Conservation (phyloP, 306 rosid genomes). For the Fragaria vesca region DNA sequence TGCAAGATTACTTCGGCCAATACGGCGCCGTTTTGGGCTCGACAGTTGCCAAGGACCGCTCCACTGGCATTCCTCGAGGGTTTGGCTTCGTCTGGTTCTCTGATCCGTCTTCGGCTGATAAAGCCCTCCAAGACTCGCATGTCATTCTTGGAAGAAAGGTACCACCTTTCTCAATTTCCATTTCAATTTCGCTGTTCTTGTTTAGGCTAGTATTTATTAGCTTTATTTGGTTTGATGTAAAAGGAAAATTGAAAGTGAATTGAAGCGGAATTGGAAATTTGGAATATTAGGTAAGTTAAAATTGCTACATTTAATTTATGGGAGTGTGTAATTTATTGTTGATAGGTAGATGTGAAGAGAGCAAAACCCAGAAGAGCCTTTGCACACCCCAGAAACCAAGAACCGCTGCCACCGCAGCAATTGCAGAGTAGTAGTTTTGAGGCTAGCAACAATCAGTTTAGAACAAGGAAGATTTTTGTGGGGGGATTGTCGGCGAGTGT, state of each 20-base stretch:
- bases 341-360: constrained; percentile 66
- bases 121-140: constrained; percentile 56
- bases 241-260: neutral
- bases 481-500: constrained; percentile 73
- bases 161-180: neutral
- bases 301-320: neutral
- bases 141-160: constrained; percentile 58
- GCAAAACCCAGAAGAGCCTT: constrained; percentile 52
- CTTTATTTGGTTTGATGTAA: neutral
- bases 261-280: neutral
- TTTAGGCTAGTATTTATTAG: neutral
- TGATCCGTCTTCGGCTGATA: constrained; percentile 47
- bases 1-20: constrained; percentile 45
- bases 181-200: neutral
- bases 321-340: constrained; percentile 14
- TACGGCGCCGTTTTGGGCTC: constrained; percentile 58
- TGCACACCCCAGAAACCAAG: constrained; percentile 37
- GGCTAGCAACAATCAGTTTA: constrained; percentile 32
- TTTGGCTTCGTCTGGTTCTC: constrained; percentile 75
- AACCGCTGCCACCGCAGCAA: neutral
- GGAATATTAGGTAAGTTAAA: neutral
- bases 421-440: constrained; percentile 39
- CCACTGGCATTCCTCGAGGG: constrained; percentile 60
- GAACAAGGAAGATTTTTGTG: constrained; percentile 76
- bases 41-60: constrained; percentile 43